Percentiles rank a stretch among this genome's conserved stretches.
Evolutionary conservation across 2,329 filamentous ascomycete genomes (phyloP).

Genomic region (Pseudogymnoascus sp.): DNA sequence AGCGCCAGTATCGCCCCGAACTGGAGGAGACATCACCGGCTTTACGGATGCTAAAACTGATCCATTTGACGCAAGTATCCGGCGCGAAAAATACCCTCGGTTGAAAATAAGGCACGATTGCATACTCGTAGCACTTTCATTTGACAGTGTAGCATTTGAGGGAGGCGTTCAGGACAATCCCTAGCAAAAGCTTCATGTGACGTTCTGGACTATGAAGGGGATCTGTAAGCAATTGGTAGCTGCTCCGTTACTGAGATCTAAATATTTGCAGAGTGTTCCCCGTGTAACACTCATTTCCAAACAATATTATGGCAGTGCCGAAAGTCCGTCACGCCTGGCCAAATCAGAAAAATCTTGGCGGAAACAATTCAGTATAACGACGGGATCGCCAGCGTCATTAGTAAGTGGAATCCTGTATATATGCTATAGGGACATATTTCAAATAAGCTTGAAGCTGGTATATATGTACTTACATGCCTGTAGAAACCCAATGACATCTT

Average conservation of each 20-base stretch:
- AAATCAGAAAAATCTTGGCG: neutral
- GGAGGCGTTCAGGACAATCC: neutral
- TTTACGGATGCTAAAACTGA: neutral
- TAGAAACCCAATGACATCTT: slow-evolving; percentile 4
- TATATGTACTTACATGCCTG: neutral
- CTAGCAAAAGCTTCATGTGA: neutral
- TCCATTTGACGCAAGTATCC: neutral
- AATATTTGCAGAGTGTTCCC: slow-evolving; percentile 2
- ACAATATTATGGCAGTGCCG: slow-evolving; percentile 1
- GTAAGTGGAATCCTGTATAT: neutral
- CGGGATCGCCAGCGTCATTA: neutral
- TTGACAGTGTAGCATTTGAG: neutral
- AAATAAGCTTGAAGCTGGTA: neutral
- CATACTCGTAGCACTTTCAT: neutral
- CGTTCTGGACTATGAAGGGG: neutral
- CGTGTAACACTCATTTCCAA: slow-evolving; percentile 1
- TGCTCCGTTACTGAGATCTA: neutral
- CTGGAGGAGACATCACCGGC: neutral
- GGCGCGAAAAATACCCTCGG: neutral
- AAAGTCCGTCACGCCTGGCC: neutral
- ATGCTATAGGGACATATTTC: neutral
- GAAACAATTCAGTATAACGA: neutral
- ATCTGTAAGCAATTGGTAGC: neutral
- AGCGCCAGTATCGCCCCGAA: slow-evolving; percentile 1
- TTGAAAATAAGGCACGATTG: neutral